Base-by-base conservation (phyloP, 2,329 filamentous ascomycete genomes). In the Hortaea werneckii region DNA sequence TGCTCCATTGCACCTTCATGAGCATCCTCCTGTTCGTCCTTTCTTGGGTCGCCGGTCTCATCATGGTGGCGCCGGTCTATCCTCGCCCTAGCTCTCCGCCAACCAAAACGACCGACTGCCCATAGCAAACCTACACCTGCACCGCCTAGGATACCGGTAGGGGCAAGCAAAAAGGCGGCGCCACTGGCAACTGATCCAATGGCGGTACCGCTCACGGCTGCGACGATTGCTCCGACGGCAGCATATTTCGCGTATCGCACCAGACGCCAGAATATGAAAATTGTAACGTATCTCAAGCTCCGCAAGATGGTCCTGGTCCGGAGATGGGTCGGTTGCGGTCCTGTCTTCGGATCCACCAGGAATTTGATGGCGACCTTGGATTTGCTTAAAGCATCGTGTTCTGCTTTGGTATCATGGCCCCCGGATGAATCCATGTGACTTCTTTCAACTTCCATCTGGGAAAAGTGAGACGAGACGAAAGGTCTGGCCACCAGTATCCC, bases 161-260 rank as follows among this genome's bases (percentile, higher is more conserved):
- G 67, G 37, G 67, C 67, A 32, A 69, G 47, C 43, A 70, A 57
- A 44, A 69, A 70, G 2, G 62, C 66, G 6, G 62, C 65, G 5
- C 67, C 67, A 29, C 60, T 64, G 3, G 63, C 55, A 5, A 68
- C 49, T 1, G 58, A 60, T 1, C 66, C 66, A 13, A 67, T 56
- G 9, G 57, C 66, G 3, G 57, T 67, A 43, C 48, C 65, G 1
- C 62, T 62, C n/a, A 69, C 50, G 0, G 67, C 66, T 1, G 67
- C 66, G 0, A 65, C 59, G 5, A 66, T 45, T 1, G 65, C 63
- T 3, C 67, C 67, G 29, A 69, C 63, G 2, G 65, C 65, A 4
- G 66, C 66, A 42, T 70, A 70, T 47, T 69, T 70, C 20, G 66
- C 67, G 42, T 68, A 70, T 2, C 67, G 60, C 0, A 68, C 59